Percentiles rank a stretch among this genome's conserved stretches.
Evolutionary conservation across 176 grass and related monocot genomes (phyloP).

Genomic region (Rhynchospora pubera): DNA sequence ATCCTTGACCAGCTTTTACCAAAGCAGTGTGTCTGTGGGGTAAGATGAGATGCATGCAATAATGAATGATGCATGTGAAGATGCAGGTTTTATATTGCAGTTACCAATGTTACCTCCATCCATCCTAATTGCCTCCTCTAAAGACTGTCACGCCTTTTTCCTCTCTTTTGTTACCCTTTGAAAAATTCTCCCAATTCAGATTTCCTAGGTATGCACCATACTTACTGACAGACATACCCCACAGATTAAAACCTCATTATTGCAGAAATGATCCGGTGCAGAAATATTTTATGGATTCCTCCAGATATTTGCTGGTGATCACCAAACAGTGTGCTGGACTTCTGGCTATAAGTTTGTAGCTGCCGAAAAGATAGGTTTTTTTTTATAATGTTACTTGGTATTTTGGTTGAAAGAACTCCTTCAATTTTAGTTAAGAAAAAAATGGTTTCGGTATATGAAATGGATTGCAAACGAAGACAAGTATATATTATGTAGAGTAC

Average conservation of each 20-base stretch:
- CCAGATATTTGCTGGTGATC: background rate
- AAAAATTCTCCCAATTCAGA: background rate
- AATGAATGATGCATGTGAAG: constrained; percentile 38
- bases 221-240: background rate
- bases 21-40: constrained; percentile 35
- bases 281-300: background rate
- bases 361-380: background rate
- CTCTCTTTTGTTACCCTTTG: constrained; percentile 46
- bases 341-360: background rate
- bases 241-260: background rate
- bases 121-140: constrained; percentile 40
- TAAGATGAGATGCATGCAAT: constrained; percentile 36
- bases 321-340: background rate
- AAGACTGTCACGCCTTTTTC: constrained; percentile 52
- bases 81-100: constrained; percentile 18
- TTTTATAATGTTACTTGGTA: background rate
- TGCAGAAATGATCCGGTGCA: background rate
- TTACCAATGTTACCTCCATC: constrained; percentile 45
- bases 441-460: too few species aligned
- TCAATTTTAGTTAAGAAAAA: too few species aligned
- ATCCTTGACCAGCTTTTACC: constrained; percentile 34
- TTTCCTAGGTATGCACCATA: background rate
- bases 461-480: too few species aligned
- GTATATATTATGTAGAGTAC: background rate
- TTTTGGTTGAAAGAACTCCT: background rate